A percentile compares a stretch with the other conserved stretches of the same genome.
phyloP scores from a whole-genome alignment of 371 early-diverging fungal genomes.

The Dichotomocladium elegans region DNA sequence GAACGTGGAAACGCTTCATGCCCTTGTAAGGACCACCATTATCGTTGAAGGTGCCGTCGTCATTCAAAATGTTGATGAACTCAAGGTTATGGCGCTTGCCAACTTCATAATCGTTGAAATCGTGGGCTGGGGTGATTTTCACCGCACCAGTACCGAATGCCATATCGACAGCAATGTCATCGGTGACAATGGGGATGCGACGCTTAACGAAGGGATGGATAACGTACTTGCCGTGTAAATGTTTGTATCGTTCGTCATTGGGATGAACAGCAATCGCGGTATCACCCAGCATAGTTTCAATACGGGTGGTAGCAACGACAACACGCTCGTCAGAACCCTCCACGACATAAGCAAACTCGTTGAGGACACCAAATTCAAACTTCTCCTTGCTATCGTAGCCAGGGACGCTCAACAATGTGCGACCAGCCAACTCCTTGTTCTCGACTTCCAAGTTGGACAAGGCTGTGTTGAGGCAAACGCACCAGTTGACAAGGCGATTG shows the following conservation, averaged over 20 bases:
- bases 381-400: slow-evolving; percentile 90
- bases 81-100: slow-evolving; percentile 94
- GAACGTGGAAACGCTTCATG: slow-evolving; percentile 95
- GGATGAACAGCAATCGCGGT: slow-evolving; percentile 96
- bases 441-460: slow-evolving; percentile 98
- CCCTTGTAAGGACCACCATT: slow-evolving; percentile 87
- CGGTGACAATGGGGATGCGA: slow-evolving; percentile 89
- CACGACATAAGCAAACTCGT: slow-evolving; percentile 87
- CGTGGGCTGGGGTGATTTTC: slow-evolving; percentile 97
- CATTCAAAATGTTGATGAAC: slow-evolving; percentile 95
- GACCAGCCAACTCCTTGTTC: slow-evolving; percentile 83
- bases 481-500: slow-evolving; percentile 98
- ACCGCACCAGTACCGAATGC: slow-evolving; percentile 99
- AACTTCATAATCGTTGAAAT: slow-evolving; percentile 97
- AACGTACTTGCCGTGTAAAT: slow-evolving; percentile 90
- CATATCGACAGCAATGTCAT: slow-evolving; percentile 92
- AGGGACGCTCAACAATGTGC: slow-evolving; percentile 81
- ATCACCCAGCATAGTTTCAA: slow-evolving; percentile 99
- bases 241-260: slow-evolving; percentile 77
- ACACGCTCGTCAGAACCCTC: slow-evolving; percentile 85
- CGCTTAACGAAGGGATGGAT: slow-evolving; percentile 95
- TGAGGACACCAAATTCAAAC: slow-evolving; percentile 98
- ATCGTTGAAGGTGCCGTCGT: slow-evolving; percentile 92
- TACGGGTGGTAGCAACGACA: slow-evolving; percentile 98
- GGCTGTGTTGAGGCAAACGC: slow-evolving; percentile 95